Conservation (phyloP, 2,329 filamentous ascomycete genomes). For the Sclerotinia subarctica region DNA sequence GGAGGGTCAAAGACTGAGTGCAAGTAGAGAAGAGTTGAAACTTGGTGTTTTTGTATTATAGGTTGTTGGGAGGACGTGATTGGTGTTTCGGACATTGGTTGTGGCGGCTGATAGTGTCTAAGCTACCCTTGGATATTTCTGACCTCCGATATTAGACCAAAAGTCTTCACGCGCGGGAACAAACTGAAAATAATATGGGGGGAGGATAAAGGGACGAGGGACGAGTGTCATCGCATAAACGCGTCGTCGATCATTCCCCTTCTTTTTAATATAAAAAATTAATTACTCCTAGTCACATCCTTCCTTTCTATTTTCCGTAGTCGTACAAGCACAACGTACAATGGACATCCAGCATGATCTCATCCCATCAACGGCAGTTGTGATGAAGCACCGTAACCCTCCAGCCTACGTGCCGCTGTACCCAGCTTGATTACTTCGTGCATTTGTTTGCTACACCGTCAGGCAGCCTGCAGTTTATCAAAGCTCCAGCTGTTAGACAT, state of each 20-base stretch:
- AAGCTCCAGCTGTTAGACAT: background rate
- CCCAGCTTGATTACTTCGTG: background rate
- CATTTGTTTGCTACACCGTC: background rate
- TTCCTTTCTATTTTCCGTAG: background rate
- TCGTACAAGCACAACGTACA: background rate
- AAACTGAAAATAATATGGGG: background rate
- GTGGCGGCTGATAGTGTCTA: slow-evolving; percentile 10
- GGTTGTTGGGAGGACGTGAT: background rate
- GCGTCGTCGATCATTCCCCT: background rate
- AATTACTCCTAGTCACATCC: background rate
- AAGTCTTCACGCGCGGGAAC: slow-evolving; percentile 10
- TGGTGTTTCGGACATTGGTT: slow-evolving; percentile 14
- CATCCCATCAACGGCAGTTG: background rate
- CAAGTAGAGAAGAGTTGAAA: slow-evolving; percentile 10
- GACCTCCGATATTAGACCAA: slow-evolving; percentile 8
- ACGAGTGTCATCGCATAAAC: slow-evolving; percentile 1
- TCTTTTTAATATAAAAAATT: slow-evolving; percentile 9
- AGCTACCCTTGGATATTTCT: background rate
- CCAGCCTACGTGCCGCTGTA: background rate
- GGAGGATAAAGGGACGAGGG: background rate
- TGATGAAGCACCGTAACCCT: background rate
- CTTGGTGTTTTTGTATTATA: background rate
- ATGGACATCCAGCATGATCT: background rate
- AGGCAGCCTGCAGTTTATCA: background rate
- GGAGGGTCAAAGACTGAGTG: slow-evolving; percentile 2